Evolutionary conservation across 768 basidiomycete genomes (phyloP), one percentile per base, ranked within the genome.

Genomic region (Pleurotus ostreatus): DNA sequence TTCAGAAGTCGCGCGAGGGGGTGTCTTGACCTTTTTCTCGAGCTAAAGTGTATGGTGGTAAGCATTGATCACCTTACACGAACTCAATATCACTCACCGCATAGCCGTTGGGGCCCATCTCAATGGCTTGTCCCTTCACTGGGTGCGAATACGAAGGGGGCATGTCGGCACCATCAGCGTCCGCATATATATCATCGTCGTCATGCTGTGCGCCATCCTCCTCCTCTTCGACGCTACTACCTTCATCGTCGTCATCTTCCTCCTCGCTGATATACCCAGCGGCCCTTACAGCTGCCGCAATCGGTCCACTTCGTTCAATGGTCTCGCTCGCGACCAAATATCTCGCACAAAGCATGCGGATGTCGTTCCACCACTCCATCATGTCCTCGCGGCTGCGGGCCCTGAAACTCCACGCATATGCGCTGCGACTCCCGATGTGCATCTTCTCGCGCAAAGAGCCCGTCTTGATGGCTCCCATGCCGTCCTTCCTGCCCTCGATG

Each of bases 311-410:
- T 44, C 97, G 78, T 73, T 97, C 92, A 73, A 98, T 89, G 67
- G 85, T 81, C 74, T 98, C 97, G 61, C 88, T 91, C 34, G 94
- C 94, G 40, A 98, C 92, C 53, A 99, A 80, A 68, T 97, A 98
- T 59, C 93, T 72, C 18, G 94, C 93, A 64, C 94, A 95, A 40
- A 96, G 75, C 92, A 95, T 94, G 59, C 92, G 73, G 40, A 95
- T 78, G 67, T 98, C 97, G 66, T 98, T 98, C 97, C 97, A 99
- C 92, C 97, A 97, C 74, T 99, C 97, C 93, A 98, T 93, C 93
- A 98, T 94, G 62, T 98, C 96, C 60, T 98, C 96, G 61, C 89
- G 84, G 57, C 86, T 89, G 58, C 96, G 75, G 46, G 90, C 82
- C 37, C 94, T 81, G 79, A 99, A 98, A 48, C 86, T 90, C 85